phyloP scores from a whole-genome alignment of 139 green algal genomes.

The Ostreobium quekettii region DNA sequence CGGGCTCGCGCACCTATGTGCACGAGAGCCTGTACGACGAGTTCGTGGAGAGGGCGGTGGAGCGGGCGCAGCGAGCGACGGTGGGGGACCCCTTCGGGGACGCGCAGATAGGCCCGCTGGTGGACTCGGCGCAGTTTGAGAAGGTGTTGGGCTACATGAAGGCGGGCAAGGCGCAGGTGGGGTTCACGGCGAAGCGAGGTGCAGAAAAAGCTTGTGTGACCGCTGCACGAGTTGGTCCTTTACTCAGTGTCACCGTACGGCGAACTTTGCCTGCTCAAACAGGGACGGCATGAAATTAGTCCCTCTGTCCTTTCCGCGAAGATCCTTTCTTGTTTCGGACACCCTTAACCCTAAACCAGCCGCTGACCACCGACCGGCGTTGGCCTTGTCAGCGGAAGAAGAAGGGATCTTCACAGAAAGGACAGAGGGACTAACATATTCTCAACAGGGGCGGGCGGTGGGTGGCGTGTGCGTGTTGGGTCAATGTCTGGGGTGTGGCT shows the following conservation, averaged over 20 bases:
- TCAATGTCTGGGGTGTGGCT: too few relatives aligned
- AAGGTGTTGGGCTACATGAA: conserved; percentile 55
- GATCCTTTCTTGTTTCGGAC: too few relatives aligned
- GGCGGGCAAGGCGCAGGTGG: conserved; percentile 9
- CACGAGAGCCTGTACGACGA: conserved; percentile 64
- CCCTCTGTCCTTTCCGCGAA: too few relatives aligned
- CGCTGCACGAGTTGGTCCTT: too few relatives aligned
- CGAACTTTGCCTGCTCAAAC: too few relatives aligned
- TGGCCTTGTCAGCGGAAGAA: too few relatives aligned
- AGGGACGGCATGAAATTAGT: too few relatives aligned
- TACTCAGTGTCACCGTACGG: too few relatives aligned
- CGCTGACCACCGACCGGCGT: too few relatives aligned
- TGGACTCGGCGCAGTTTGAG: conserved; percentile 53
- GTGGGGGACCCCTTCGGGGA: conserved; percentile 63
- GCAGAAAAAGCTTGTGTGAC: conserved; percentile 35
- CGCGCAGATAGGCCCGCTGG: conserved; percentile 53
- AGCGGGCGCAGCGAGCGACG: conserved; percentile 28
- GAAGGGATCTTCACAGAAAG: too few relatives aligned
- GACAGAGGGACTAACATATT: too few relatives aligned
- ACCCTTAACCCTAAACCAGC: too few relatives aligned
- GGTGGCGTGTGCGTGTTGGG: background rate
- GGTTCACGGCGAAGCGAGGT: conserved; percentile 35
- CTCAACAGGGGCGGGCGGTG: background rate
- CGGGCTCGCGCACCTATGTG: conserved; percentile 52
- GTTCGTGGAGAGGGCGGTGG: conserved; percentile 44